Conservation (phyloP, 345 rosid species). For the Diplotaxis tenuifolia region DNA sequence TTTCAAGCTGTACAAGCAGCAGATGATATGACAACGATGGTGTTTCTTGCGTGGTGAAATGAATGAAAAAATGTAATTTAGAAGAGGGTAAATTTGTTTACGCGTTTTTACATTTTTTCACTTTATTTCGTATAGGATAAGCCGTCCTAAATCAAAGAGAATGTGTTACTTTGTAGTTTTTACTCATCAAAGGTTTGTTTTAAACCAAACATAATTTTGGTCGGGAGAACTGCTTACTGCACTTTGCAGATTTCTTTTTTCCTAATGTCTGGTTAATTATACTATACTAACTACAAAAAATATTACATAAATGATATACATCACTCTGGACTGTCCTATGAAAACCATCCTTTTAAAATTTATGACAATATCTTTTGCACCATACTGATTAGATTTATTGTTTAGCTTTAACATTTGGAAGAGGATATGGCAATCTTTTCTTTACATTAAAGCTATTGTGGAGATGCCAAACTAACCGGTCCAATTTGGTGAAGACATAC, state of each 20-base stretch:
- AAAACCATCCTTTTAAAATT: no score
- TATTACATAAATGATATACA: no score
- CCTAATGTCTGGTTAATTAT: no score
- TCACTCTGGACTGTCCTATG: no score
- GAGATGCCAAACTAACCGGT: no score
- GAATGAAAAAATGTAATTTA: background rate
- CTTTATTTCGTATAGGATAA: background rate
- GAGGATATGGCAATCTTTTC: no score
- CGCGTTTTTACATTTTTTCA: background rate
- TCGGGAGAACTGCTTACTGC: background rate
- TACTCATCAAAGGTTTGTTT: background rate
- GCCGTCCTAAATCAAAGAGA: background rate
- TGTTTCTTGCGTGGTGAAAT: background rate
- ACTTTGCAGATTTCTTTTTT: no score
- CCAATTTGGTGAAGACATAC: background rate
- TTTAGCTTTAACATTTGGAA: no score
- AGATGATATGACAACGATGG: slow-evolving; percentile 6
- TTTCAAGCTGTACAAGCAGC: slow-evolving; percentile 39
- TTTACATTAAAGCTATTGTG: background rate
- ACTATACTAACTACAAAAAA: no score
- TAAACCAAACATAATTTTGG: background rate
- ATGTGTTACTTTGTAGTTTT: background rate
- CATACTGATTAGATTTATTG: no score
- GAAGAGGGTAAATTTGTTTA: slow-evolving; percentile 4
- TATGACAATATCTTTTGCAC: no score